phyloP scores from a whole-genome alignment of 1,284 basidiomycete genomes.

The Irpex sp. region DNA sequence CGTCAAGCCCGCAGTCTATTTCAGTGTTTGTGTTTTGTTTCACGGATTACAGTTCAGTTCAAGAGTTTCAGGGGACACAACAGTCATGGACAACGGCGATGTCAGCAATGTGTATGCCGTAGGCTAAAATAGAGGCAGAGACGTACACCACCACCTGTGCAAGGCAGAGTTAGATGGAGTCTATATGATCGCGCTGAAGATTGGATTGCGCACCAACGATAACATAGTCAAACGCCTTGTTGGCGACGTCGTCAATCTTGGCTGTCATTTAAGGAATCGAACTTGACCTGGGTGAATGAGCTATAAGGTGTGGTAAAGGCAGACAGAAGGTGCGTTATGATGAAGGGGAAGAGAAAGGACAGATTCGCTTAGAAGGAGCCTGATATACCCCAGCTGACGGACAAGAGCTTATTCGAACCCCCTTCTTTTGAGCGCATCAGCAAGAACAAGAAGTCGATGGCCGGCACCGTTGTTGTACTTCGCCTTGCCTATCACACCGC shows the following conservation, averaged over 20 bases:
- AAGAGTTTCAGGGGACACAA: neutral
- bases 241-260: neutral
- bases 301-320: no score
- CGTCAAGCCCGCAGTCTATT: conserved; percentile 21
- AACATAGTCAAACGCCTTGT: conserved; percentile 11
- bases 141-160: conserved; percentile 13
- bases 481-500: neutral
- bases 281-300: neutral
- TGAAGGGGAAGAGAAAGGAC: no score
- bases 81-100: neutral
- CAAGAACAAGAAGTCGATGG: neutral
- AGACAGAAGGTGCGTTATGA: no score
- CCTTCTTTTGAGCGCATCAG: neutral
- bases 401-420: neutral
- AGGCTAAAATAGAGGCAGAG: neutral
- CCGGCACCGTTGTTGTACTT: neutral
- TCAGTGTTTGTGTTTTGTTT: neutral
- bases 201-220: neutral
- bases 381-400: neutral
- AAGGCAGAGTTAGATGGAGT: neutral
- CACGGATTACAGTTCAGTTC: neutral
- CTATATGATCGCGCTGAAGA: neutral
- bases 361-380: neutral
- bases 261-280: neutral
- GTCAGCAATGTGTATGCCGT: neutral